Percentiles rank a stretch among this genome's conserved stretches.
Conservation (phyloP, 1,284 basidiomycete genomes). For the Cutaneotrichosporon curvatum region DNA sequence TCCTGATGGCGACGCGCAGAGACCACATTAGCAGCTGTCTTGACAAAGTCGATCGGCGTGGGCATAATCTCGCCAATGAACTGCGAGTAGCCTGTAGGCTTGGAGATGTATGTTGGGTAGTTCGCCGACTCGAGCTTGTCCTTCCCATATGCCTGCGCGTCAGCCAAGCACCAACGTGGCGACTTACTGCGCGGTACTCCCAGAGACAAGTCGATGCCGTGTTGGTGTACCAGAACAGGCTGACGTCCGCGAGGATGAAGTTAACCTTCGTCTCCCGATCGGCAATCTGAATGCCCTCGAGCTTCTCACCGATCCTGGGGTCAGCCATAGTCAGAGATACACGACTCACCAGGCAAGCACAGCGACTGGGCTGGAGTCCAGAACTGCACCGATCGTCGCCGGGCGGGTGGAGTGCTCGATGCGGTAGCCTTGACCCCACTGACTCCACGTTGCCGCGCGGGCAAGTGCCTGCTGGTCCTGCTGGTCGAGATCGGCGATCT, state of each 20-base stretch:
- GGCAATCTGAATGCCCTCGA: constrained; percentile 5
- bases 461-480: constrained; percentile 7
- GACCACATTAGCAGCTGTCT: constrained; percentile 37
- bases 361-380: constrained; percentile 43
- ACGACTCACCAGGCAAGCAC: constrained; percentile 42
- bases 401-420: constrained; percentile 41
- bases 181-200: constrained; percentile 44
- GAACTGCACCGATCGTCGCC: constrained; percentile 42
- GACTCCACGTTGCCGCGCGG: constrained; percentile 8
- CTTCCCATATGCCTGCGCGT: constrained; percentile 16
- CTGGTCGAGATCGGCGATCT: constrained; percentile 12
- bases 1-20: constrained; percentile 38
- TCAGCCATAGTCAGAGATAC: neutral
- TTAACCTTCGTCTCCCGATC: constrained; percentile 15
- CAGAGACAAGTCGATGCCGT: constrained; percentile 46
- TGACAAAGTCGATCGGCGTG: constrained; percentile 39
- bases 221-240: constrained; percentile 47
- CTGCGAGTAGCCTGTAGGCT: constrained; percentile 45
- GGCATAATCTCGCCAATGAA: constrained; percentile 44
- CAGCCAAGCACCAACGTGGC: constrained; percentile 3
- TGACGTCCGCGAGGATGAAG: constrained; percentile 39
- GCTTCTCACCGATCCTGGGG: constrained; percentile 47
- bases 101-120: constrained; percentile 27
- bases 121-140: constrained; percentile 9
- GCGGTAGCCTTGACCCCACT: constrained; percentile 15